Conservation (phyloP, 2,329 filamentous ascomycete species). For the Aspergillus transmontanensis region DNA sequence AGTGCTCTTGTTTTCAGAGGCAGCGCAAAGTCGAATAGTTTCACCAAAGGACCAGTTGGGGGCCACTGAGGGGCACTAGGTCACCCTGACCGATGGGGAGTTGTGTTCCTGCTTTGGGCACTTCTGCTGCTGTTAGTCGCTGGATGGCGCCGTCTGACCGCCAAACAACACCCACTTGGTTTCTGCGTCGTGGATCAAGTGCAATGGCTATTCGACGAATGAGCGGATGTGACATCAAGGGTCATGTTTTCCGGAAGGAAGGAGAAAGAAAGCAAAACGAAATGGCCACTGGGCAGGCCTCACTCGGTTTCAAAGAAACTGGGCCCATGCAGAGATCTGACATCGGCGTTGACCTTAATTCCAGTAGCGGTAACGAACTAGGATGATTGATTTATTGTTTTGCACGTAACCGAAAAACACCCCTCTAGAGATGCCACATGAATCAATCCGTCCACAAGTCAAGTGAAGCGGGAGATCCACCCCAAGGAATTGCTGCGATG, state of each 20-base stretch:
- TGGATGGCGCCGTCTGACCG: slow-evolving; percentile 25
- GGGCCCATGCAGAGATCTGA: neutral
- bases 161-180: slow-evolving; percentile 21
- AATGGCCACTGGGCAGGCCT: neutral
- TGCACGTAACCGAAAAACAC: neutral
- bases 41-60: slow-evolving; percentile 17
- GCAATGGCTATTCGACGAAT: slow-evolving; percentile 9
- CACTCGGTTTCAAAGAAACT: neutral
- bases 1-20: neutral
- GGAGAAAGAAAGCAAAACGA: slow-evolving; percentile 4
- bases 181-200: slow-evolving; percentile 15
- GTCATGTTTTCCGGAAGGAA: neutral
- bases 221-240: neutral
- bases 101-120: slow-evolving; percentile 30
- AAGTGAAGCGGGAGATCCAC: slow-evolving; percentile 27
- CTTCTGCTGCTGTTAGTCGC: slow-evolving; percentile 30
- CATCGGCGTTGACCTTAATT: neutral
- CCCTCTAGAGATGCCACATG: neutral
- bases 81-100: slow-evolving; percentile 15
- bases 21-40: neutral
- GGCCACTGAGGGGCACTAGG: slow-evolving; percentile 16
- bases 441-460: neutral
- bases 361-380: neutral
- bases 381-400: slow-evolving; percentile 3
- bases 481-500: slow-evolving; percentile 13